Percentiles rank a stretch among this genome's conserved stretches.
Evolutionary conservation across 202 grass and related monocot species (phyloP).

Genomic region (Alloteropsis angusta): DNA sequence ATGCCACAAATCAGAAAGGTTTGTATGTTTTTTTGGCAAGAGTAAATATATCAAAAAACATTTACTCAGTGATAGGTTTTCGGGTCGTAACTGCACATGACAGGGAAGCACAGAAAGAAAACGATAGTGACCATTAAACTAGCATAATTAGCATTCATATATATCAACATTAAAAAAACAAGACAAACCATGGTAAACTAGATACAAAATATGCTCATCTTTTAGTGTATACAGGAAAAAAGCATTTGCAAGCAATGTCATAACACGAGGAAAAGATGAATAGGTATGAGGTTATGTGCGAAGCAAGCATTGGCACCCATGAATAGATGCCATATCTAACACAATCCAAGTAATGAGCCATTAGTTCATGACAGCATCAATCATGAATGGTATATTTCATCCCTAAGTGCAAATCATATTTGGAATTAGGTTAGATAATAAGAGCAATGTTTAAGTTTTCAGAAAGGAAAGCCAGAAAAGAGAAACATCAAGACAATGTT

Average conservation of each 20-base stretch:
- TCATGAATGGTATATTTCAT: neutral
- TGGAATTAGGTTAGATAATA: constrained; percentile 11
- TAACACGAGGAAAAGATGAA: neutral
- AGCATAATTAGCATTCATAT: neutral
- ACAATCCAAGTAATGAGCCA: neutral
- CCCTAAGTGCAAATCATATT: neutral
- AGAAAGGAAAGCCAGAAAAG: constrained; percentile 13
- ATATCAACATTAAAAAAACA: neutral
- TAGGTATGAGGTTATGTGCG: neutral
- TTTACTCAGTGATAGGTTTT: neutral
- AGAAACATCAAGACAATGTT: constrained; percentile 3
- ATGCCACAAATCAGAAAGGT: neutral
- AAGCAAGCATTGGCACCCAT: neutral
- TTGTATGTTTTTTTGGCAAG: neutral
- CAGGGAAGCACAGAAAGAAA: neutral
- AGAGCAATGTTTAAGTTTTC: constrained; percentile 22
- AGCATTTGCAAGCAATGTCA: neutral
- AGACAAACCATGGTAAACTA: neutral
- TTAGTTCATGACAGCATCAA: neutral
- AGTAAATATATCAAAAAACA: constrained; percentile 3
- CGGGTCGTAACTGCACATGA: neutral
- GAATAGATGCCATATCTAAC: neutral
- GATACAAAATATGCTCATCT: neutral
- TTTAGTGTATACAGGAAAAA: neutral
- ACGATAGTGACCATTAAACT: neutral